These are phyloP conservation scores for Ulota crispa DNA, from an alignment of 225 moss, liverwort and hornwort genomes.

Conservation along the genomic window DNA sequence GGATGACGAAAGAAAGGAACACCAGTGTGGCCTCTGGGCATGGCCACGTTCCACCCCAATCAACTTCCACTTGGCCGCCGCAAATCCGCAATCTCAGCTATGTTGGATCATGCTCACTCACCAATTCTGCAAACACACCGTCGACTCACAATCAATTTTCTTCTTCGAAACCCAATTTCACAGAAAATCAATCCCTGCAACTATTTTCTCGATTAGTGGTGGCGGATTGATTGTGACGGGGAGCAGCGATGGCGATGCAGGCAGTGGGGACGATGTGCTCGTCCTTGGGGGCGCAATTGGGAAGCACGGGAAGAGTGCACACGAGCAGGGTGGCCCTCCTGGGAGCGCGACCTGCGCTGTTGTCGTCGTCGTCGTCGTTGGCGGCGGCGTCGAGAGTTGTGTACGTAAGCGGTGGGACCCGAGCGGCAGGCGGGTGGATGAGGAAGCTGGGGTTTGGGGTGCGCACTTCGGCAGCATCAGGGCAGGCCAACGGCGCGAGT, in stretches of 20 bases:
- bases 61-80: constrained; percentile 27
- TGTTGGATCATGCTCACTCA: too few relatives aligned
- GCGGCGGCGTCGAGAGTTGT: not conserved
- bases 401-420: not conserved
- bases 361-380: not conserved
- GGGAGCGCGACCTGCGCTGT: constrained; percentile 11
- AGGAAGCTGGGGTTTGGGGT: constrained; percentile 65
- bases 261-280: constrained; percentile 35
- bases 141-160: not conserved
- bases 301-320: not conserved
- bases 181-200: not conserved
- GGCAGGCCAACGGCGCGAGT: constrained; percentile 23
- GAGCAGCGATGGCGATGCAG: constrained; percentile 36
- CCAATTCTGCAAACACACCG: not conserved
- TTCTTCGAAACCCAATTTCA: not conserved
- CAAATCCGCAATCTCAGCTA: not conserved
- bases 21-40: not conserved
- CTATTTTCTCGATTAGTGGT: not conserved
- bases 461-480: constrained; percentile 32
- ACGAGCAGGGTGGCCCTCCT: constrained; percentile 21
- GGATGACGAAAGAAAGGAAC: not conserved
- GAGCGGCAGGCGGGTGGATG: constrained; percentile 49
- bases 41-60: constrained; percentile 21
- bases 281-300: constrained; percentile 25
- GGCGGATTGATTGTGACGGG: not conserved